A percentile compares a stretch with the other conserved stretches of the same genome.
Conservation (phyloP, 441 rosid species). For the Manihot esculenta region DNA sequence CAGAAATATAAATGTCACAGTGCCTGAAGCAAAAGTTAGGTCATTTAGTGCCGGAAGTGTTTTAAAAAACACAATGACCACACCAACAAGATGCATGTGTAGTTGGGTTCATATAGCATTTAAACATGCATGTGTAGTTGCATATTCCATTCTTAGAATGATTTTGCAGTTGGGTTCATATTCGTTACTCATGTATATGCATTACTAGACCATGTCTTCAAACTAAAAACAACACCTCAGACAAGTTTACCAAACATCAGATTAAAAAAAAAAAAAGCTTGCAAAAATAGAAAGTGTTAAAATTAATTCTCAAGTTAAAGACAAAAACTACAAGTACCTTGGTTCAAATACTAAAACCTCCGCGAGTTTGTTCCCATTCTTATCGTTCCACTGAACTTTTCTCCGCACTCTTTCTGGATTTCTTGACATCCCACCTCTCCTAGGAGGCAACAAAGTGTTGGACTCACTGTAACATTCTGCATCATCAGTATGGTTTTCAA, state of each 20-base stretch:
- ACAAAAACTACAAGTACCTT: conserved; percentile 43
- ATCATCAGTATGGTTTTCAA: conserved; percentile 38
- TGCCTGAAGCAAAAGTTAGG: neutral
- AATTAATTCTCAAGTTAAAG: conserved; percentile 1
- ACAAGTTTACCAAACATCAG: conserved; percentile 1
- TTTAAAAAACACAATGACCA: neutral
- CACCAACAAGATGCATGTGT: too few species aligned
- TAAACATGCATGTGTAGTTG: too few species aligned
- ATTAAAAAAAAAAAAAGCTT: conserved; percentile 4
- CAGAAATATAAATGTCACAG: neutral
- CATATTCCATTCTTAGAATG: neutral
- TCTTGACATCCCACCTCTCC: conserved; percentile 70
- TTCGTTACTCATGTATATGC: neutral
- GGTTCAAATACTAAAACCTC: conserved; percentile 84
- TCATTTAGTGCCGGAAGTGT: neutral
- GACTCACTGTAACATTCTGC: conserved; percentile 68
- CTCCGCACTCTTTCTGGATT: conserved; percentile 49
- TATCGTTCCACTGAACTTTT: conserved; percentile 92
- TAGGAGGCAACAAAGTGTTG: conserved; percentile 65
- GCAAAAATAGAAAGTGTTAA: neutral
- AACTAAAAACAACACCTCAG: neutral
- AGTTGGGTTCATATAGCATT: too few species aligned
- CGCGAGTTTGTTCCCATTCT: conserved; percentile 69
- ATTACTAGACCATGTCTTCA: neutral
- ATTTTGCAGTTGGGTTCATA: neutral